These are phyloP conservation scores for Niebla homalea DNA, from an alignment of 495 filamentous ascomycete genomes.

Conservation along the genomic window DNA sequence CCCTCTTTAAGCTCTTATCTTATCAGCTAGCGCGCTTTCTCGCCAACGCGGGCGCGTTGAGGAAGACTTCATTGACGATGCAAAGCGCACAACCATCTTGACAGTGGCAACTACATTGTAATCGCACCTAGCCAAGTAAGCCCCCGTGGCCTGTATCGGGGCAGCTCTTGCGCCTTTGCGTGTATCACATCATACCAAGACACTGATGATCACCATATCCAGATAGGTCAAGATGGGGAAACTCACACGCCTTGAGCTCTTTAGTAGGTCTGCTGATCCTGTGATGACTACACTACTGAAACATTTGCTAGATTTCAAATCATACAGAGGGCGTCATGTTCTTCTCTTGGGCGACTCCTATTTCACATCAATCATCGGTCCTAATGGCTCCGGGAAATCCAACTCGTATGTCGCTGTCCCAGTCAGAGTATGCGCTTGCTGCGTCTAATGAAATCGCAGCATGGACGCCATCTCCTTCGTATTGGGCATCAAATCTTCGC, in stretches of 20 bases:
- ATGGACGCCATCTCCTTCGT: slow-evolving; percentile 99
- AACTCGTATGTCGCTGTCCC: slow-evolving; percentile 61
- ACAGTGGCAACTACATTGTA: too few species aligned
- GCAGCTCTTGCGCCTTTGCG: too few species aligned
- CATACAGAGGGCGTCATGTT: slow-evolving; percentile 90
- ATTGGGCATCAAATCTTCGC: slow-evolving; percentile 93
- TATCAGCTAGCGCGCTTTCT: background rate
- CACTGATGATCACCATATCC: background rate
- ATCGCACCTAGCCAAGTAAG: too few species aligned
- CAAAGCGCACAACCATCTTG: too few species aligned
- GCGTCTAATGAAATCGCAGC: slow-evolving; percentile 32
- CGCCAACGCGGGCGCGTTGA: too few species aligned
- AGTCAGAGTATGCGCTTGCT: background rate
- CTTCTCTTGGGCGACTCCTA: slow-evolving; percentile 96
- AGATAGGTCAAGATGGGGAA: slow-evolving; percentile 52
- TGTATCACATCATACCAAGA: too few species aligned
- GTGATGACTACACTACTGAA: slow-evolving; percentile 18
- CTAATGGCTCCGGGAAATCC: slow-evolving; percentile 99
- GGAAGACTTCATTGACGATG: too few species aligned
- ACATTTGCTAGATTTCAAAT: slow-evolving; percentile 75
- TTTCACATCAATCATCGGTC: slow-evolving; percentile 97
- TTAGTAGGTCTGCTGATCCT: slow-evolving; percentile 42
- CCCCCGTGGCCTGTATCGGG: too few species aligned
- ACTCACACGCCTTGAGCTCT: slow-evolving; percentile 86
- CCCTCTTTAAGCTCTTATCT: background rate